Evolutionary conservation across 495 filamentous ascomycete species (phyloP), one percentile per base, ranked within the genome.

Genomic region (Letharia lupina): DNA sequence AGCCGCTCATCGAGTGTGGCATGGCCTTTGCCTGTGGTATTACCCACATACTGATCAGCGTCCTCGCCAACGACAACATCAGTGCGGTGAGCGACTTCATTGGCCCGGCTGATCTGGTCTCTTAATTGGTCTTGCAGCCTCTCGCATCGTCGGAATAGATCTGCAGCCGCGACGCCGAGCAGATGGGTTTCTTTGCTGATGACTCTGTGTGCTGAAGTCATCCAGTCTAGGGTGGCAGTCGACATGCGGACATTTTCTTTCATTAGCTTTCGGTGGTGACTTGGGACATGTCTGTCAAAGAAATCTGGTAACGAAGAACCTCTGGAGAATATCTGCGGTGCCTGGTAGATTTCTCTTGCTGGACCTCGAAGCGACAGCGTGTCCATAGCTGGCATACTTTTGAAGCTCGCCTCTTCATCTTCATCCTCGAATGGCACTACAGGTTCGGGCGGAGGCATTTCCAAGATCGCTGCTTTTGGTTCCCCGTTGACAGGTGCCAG

Each of bases 121-220:
- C 77, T 75, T 61, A 96, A 80, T 74, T 96, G 91, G 3, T 79
- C 77, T 70, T 85, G 86, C 50, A 96, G 76, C 18, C 87, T 78
- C 70, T 91, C 84, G 70, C 89, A 93, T 33, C 88, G 83, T 20
- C 86, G 81, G 78, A 96, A 96, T 12, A 96, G 78, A 70, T 95
- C 90, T 1, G 91, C 84, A 4, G 90, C 91, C 15, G 89, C 91
- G 61, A 81, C 72, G 47, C 89, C 87, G 37, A 96, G 80, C 9
- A 79, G 77, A 68, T 87, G 80, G 0, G 91, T 94, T 75, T 96
- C 89, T 28, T 81, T 77, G 61, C 86, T 87, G 31, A 96, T 77
- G 4, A 90, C 79, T 57, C 87, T 83, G 73, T 96, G 92, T 0
- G 87, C 89, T 40, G 89, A 83, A 1, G 87, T 86, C 68, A 96